These are phyloP conservation scores for Chenopodium formosanum DNA, from an alignment of 148 eudicot genomes.

Conservation along the genomic window DNA sequence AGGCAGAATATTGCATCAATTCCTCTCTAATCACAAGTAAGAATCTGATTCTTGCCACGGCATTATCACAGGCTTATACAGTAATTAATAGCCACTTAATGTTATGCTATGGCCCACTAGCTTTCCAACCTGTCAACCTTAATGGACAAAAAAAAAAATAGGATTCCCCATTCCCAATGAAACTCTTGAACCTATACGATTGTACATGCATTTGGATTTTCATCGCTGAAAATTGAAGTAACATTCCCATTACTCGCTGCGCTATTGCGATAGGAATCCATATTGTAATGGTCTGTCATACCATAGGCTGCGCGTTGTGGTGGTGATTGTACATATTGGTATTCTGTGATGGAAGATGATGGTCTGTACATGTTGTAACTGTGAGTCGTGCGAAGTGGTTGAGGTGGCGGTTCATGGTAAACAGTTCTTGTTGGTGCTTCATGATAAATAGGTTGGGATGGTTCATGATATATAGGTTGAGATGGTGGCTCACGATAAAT, in stretches of 20 bases:
- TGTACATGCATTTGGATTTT: constrained; percentile 94
- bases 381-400: constrained; percentile 47
- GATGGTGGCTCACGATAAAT: constrained; percentile 21
- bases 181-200: constrained; percentile 41
- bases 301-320: constrained; percentile 37
- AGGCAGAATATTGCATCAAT: constrained; percentile 24
- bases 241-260: constrained; percentile 47
- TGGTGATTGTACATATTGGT: constrained; percentile 49
- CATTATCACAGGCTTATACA: constrained; percentile 32
- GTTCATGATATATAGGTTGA: constrained; percentile 19
- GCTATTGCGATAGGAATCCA: constrained; percentile 32
- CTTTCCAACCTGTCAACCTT: constrained; percentile 24
- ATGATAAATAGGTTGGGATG: constrained; percentile 14
- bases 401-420: constrained; percentile 33
- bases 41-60: constrained; percentile 48
- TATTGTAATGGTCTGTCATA: constrained; percentile 32
- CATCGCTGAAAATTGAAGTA: constrained; percentile 81
- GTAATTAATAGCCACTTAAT: constrained; percentile 22
- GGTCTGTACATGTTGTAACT: constrained; percentile 62
- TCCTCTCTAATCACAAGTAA: constrained; percentile 40
- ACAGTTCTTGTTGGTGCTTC: constrained; percentile 18
- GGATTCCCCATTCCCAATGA: constrained; percentile 4
- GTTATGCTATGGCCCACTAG: constrained; percentile 27
- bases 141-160: constrained; percentile 22
- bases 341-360: constrained; percentile 51